Conservation (phyloP, 2,329 filamentous ascomycete species). For the Fusarium bulbicola region DNA sequence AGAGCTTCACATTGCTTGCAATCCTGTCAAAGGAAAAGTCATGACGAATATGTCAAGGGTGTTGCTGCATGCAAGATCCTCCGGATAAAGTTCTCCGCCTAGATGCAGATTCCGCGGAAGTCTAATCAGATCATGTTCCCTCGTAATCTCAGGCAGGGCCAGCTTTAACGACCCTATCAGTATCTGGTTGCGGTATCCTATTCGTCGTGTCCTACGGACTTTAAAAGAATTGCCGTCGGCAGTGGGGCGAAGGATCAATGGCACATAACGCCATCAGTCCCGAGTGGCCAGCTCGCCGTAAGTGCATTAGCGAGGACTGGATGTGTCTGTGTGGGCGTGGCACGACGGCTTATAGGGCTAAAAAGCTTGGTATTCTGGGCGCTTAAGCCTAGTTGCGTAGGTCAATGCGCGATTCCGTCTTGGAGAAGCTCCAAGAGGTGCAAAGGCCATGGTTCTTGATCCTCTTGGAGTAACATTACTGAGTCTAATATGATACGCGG, state of each 20-base stretch:
- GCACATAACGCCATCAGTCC: not conserved
- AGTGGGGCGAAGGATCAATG: not conserved
- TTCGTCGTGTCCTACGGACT: not conserved
- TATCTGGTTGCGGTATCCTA: not conserved
- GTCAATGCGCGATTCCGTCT: not conserved
- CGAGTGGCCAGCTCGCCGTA: not conserved
- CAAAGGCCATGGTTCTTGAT: not conserved
- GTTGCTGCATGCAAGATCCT: not conserved
- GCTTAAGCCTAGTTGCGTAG: not conserved
- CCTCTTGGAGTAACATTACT: not conserved
- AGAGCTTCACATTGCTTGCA: no score
- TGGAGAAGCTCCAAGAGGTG: not conserved
- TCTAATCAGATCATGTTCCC: not conserved
- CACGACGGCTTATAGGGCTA: not conserved
- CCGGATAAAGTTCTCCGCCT: not conserved
- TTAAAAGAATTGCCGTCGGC: not conserved
- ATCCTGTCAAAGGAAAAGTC: not conserved
- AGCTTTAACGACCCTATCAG: not conserved
- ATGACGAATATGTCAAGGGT: not conserved
- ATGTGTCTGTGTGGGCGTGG: rapidly evolving
- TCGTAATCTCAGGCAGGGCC: not conserved
- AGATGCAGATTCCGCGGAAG: not conserved
- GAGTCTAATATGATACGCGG: not conserved
- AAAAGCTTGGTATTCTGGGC: not conserved
- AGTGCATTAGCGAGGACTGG: not conserved